Base-by-base conservation (phyloP, 1,284 basidiomycete genomes). In the Sporisorium sorghi region DNA sequence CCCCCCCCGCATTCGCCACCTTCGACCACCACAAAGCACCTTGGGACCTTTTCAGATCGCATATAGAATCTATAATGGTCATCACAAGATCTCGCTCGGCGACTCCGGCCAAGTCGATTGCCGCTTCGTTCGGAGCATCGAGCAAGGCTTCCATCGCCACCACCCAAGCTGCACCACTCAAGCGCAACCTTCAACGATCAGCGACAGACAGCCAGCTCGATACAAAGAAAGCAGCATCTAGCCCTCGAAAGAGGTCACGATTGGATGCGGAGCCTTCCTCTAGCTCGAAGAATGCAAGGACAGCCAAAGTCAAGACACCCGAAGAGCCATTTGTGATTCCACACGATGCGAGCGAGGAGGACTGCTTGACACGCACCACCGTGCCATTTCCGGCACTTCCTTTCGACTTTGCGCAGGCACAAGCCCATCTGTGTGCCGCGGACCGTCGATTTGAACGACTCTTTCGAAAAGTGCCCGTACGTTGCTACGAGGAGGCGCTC, bases 391-490 rank as follows among this genome's bases (percentile, higher is more conserved):
- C 78, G 2, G 61, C 49, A 5, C 87, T 94, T 30, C 88, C 88
- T 4, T 94, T 96, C 86, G 88, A 89, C 19, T 90, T 93, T 71
- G 88, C 90, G 40, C 88, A 90, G 4, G 93, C 92, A 0, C 91
- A 90, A 80, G 69, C 86, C 14, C 92, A 95, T 81, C 88, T 95
- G 23, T 88, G 90, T 55, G 72, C 83, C 2, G 88, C 87, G 3
- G 93, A 95, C 78, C 79, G 86, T 7, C 89, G 93, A 1, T 96
- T 94, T 84, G 86, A 87, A 60, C 87, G 88, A 30, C 77, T 94
- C 4, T 93, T 94, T 81, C 81, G 85, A 37, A 86, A 87, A 58
- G 84, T 92, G 72, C 85, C 86, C 40, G 93, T 92, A 83, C 90
- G 88, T 67, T 92, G 92, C 3, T 94, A 80, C 57, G 65, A 90